Evolutionary conservation across 1,284 basidiomycete species (phyloP), one percentile per base, ranked within the genome.

Genomic region (Phylloporus sp.): DNA sequence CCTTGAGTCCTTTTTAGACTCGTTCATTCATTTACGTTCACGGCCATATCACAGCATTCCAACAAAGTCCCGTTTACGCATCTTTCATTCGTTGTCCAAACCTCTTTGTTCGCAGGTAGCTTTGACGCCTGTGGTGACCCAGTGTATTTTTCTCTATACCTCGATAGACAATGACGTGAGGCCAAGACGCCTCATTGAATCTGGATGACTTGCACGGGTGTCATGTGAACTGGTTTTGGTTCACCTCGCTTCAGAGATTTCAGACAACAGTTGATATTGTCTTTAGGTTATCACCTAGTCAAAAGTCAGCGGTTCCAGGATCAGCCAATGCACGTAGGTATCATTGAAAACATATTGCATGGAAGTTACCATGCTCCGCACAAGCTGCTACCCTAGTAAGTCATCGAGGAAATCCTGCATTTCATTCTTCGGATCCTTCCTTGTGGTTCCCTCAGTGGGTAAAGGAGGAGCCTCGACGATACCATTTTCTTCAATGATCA

Each of bases 351-450:
- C 29, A 49, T 22, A 52, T 24, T 29, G 15, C 26, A 47, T 20
- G 24, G 31, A 65, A 26, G n/a, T 39, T 46, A 37, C 7, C 31
- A 28, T 39, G 20, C 29, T n/a, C 28, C 34, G 28, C 29, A 6
- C 8, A 13, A 22, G 10, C n/a, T 56, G 37, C 80, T 74, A 87
- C 22, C 74, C 72, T 17, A 92, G 72, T 5, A 93, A 71, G 58
- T 91, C 90, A 64, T 92, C 91, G 40, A 92, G 75, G 68, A 91
- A 92, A 50, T 87, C 87, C 75, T 92, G 84, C 89, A 92, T 89
- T 52, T 87, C 81, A 42, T 78, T 78, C 69, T 86, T 87, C 24
- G 83, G 78, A 44, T 78, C 77, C 72, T 86, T 86, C 24, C 83
- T 86, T 20, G 74, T 71, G 24, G 68, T 63, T 4, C 64, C 69